Evolutionary conservation across 148 eudicot species (phyloP).

Genomic region (Vaccinium vitisidaea): DNA sequence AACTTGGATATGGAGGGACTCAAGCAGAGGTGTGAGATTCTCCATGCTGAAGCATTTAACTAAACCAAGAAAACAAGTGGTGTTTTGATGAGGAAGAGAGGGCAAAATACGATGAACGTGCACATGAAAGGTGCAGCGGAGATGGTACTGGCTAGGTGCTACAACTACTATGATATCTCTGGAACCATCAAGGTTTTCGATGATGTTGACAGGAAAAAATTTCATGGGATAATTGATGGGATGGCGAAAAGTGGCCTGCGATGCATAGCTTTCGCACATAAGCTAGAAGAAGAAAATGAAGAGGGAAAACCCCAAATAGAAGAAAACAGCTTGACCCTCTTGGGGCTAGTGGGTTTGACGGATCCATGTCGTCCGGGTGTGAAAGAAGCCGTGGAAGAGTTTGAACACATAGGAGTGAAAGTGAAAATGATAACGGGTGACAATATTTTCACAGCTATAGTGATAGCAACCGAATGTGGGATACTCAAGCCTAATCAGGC

Average conservation of each 20-base stretch:
- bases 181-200: constrained; percentile 14
- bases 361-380: constrained; percentile 12
- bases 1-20: constrained; percentile 17
- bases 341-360: constrained; percentile 21
- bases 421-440: constrained; percentile 26
- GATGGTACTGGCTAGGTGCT: background rate
- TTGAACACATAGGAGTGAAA: constrained; percentile 5
- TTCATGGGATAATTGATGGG: constrained; percentile 9
- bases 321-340: background rate
- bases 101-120: background rate
- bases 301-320: background rate
- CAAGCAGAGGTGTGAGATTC: constrained; percentile 11
- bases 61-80: constrained; percentile 16
- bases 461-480: constrained; percentile 26
- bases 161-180: background rate
- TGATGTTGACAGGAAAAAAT: background rate
- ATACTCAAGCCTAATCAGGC: constrained; percentile 14
- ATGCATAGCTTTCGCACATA: constrained; percentile 28
- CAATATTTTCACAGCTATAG: constrained; percentile 17
- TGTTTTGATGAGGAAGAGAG: constrained; percentile 15
- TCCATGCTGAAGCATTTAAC: constrained; percentile 10
- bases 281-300: background rate
- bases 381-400: constrained; percentile 12
- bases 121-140: constrained; percentile 22
- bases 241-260: constrained; percentile 13